Percentiles rank a stretch among this genome's conserved stretches.
Conservation (phyloP, 2,329 filamentous ascomycete species). For the Thelonectria rubi region DNA sequence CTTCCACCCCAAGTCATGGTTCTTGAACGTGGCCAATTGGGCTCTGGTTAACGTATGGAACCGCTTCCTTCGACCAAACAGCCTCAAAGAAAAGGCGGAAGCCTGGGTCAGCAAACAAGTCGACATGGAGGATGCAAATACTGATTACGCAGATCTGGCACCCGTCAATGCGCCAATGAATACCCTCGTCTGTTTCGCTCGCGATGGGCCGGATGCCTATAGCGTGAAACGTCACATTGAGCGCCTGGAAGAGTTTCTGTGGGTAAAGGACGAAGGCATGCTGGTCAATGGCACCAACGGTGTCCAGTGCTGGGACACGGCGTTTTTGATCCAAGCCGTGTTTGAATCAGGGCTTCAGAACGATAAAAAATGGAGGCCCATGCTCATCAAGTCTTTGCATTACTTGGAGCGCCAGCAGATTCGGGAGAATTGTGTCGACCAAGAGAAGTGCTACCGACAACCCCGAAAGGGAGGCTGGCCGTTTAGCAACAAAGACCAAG, state of each 20-base stretch:
- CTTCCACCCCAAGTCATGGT: constrained; percentile 89
- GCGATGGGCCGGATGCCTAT: constrained; percentile 78
- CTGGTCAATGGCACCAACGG: constrained; percentile 96
- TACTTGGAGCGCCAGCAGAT: constrained; percentile 95
- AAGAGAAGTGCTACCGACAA: constrained; percentile 86
- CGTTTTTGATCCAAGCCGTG: constrained; percentile 86
- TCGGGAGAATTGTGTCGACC: constrained; percentile 79
- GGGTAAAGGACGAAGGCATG: constrained; percentile 94
- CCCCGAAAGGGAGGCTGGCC: constrained; percentile 93
- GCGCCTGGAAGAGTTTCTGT: constrained; percentile 84
- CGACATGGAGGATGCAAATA: constrained; percentile 92
- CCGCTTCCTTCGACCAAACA: constrained; percentile 75
- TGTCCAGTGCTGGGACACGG: constrained; percentile 97
- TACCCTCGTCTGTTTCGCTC: constrained; percentile 83
- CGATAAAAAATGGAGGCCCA: constrained; percentile 79
- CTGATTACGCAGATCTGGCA: constrained; percentile 83
- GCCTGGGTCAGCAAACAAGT: constrained; percentile 84
- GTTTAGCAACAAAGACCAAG: constrained; percentile 91
- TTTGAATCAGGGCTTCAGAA: constrained; percentile 81
- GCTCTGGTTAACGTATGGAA: constrained; percentile 81
- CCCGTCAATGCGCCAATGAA: constrained; percentile 94
- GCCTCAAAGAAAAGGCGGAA: constrained; percentile 76
- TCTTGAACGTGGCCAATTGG: constrained; percentile 83
- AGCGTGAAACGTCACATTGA: constrained; percentile 82
- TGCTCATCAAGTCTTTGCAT: constrained; percentile 82